A percentile compares a stretch with the other conserved stretches of the same genome.
These are phyloP conservation scores for Prunus persica DNA, from an alignment of 306 rosid genomes.

Conservation along the genomic window Prunus_persica_NCBIv2 NC_034009.1:1427001-1427500, in stretches of 20 bases:
- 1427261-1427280: slow-evolving; percentile 9
- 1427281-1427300: slow-evolving; percentile 8
- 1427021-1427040: too few species aligned
- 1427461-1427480: slow-evolving; percentile 47
- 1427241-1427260: neutral
- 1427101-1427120: rapidly evolving
- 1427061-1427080: too few species aligned
- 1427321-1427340: neutral
- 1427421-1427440: neutral
- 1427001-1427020: neutral
- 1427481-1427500: slow-evolving; percentile 23
- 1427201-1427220: slow-evolving; percentile 13
- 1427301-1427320: neutral
- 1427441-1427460: neutral
- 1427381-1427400: neutral
- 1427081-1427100: too few species aligned
- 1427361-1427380: neutral
- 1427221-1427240: slow-evolving; percentile 35
- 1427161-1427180: too few species aligned
- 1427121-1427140: too few species aligned
- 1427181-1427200: neutral
- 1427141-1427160: too few species aligned
- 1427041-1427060: too few species aligned
- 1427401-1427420: slow-evolving; percentile 2
- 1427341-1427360: neutral